These are phyloP conservation scores for Cenchrus americanus DNA, from an alignment of 176 grass and related monocot species.

Conservation along the genomic window DNA sequence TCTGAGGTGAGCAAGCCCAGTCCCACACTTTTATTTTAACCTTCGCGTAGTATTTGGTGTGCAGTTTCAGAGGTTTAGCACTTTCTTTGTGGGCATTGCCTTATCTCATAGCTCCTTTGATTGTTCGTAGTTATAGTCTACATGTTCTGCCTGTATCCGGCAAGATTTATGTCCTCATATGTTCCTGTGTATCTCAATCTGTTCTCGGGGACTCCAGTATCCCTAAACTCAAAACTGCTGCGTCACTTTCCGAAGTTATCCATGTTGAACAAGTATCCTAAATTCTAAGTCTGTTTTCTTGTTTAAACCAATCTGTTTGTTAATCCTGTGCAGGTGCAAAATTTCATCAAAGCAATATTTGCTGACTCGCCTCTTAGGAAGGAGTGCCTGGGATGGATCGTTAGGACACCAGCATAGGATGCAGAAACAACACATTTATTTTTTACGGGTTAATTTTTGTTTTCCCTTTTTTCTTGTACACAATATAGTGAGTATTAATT, in stretches of 20 bases:
- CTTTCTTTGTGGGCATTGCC: background rate
- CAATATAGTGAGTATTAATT: background rate
- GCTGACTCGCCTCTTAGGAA: conserved; percentile 68
- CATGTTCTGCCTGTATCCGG: background rate
- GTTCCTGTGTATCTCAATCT: background rate
- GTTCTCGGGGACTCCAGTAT: background rate
- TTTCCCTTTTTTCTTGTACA: background rate
- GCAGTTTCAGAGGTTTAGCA: background rate
- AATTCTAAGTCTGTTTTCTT: background rate
- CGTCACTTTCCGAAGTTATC: background rate
- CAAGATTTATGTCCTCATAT: background rate
- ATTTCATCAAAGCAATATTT: conserved; percentile 75
- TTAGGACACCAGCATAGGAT: conserved; percentile 39
- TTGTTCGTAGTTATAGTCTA: background rate
- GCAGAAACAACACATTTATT: background rate
- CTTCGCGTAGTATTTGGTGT: background rate
- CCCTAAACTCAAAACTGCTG: background rate
- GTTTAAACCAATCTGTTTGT: background rate
- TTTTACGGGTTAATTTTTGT: background rate
- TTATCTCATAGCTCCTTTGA: background rate
- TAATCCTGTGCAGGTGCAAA: conserved; percentile 57
- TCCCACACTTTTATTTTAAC: background rate
- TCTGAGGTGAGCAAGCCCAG: conserved; percentile 61
- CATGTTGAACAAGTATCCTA: background rate
- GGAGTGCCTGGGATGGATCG: conserved; percentile 68